Conservation (phyloP, 1,284 basidiomycete genomes). For the Trametes polyzona region DNA sequence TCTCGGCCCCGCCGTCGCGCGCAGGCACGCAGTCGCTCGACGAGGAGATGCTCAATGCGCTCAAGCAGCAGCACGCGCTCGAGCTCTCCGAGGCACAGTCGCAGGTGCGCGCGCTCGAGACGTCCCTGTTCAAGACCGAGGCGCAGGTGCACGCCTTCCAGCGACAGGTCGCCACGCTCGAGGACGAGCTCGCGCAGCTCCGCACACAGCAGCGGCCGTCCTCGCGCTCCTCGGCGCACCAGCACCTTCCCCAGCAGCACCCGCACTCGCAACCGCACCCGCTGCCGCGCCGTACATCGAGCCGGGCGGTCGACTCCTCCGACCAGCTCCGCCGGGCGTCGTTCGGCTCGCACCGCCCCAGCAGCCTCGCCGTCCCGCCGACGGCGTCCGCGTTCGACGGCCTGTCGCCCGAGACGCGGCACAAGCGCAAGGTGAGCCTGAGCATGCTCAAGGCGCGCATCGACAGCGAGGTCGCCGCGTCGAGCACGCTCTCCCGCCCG, state of each 20-base stretch:
- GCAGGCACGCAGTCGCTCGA: constrained; percentile 55
- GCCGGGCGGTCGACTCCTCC: constrained; percentile 47
- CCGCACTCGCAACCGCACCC: no score
- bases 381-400: constrained; percentile 36
- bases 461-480: constrained; percentile 68
- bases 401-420: constrained; percentile 75
- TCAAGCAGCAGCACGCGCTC: constrained; percentile 73
- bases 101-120: constrained; percentile 75
- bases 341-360: constrained; percentile 47
- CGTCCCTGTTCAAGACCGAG: constrained; percentile 72
- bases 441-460: constrained; percentile 90
- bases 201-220: constrained; percentile 46
- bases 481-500: constrained; percentile 44
- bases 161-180: constrained; percentile 63
- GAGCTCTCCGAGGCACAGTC: constrained; percentile 81
- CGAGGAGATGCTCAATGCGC: constrained; percentile 69
- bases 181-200: constrained; percentile 60
- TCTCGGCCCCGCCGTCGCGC: constrained; percentile 38
- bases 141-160: constrained; percentile 72
- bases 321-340: constrained; percentile 54
- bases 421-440: constrained; percentile 85
- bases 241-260: no score
- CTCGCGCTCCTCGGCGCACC: constrained; percentile 45
- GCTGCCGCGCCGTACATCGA: constrained; percentile 51
- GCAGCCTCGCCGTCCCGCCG: constrained; percentile 42